A percentile compares a stretch with the other conserved stretches of the same genome.
phyloP scores from a whole-genome alignment of 139 green algal species.

The Zygnema cylindricum region DNA sequence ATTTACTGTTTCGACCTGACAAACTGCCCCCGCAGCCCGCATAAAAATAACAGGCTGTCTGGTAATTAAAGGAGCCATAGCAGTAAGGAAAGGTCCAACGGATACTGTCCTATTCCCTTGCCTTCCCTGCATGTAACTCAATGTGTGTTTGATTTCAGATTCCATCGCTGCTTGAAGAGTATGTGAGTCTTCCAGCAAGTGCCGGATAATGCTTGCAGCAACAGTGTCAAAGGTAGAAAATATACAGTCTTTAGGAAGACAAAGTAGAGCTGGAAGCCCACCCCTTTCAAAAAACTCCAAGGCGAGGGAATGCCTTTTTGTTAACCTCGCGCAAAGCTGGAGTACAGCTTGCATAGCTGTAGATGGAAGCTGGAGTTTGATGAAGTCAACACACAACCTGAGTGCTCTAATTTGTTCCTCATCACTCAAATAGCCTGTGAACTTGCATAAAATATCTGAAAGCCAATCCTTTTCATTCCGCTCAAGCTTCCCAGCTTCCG shows the following conservation, averaged over 20 bases:
- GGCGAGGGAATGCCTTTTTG: conserved; percentile 74
- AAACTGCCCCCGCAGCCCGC: conserved; percentile 71
- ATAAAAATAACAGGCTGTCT: conserved; percentile 83
- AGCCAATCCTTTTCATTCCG: neutral
- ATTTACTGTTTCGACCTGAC: conserved; percentile 53
- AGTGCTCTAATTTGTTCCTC: neutral
- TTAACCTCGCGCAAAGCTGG: conserved; percentile 81
- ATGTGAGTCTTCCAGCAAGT: conserved; percentile 88
- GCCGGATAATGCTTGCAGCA: conserved; percentile 78
- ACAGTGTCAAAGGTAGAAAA: conserved; percentile 73
- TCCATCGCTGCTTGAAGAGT: conserved; percentile 92
- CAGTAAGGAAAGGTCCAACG: conserved; percentile 68
- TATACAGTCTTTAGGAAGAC: conserved; percentile 72
- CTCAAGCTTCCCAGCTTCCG: neutral
- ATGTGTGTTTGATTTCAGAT: conserved; percentile 76
- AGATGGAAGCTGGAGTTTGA: conserved; percentile 18
- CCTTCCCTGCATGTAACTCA: conserved; percentile 16
- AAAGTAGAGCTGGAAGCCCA: conserved; percentile 75
- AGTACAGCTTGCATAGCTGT: conserved; percentile 74
- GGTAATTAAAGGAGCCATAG: conserved; percentile 66
- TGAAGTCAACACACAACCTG: neutral
- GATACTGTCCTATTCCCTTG: conserved; percentile 57
- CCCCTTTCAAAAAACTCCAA: conserved; percentile 71
- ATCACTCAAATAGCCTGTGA: conserved; percentile 35
- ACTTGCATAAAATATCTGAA: neutral